phyloP scores from a whole-genome alignment of 129 eudicot genomes.

The Ambrosia artemisiifolia region DNA sequence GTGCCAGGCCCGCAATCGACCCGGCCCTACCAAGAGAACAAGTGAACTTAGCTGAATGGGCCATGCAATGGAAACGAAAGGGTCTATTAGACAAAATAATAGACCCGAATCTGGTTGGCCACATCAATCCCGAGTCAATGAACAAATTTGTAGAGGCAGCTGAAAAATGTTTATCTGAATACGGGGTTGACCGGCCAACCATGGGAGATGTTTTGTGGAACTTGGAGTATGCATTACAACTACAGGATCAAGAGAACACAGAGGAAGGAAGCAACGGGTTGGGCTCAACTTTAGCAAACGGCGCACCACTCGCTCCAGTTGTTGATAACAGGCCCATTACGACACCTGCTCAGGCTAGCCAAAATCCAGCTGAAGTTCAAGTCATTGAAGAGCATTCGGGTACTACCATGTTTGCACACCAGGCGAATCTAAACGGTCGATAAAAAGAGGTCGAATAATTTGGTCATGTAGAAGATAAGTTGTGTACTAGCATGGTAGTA shows the following conservation, averaged over 20 bases:
- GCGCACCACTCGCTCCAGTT: constrained; percentile 25
- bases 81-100: constrained; percentile 71
- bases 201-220: constrained; percentile 99
- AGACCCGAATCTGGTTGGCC: constrained; percentile 53
- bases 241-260: constrained; percentile 64
- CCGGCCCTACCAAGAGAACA: constrained; percentile 81
- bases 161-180: constrained; percentile 80
- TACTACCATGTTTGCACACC: constrained; percentile 59
- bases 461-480: constrained; percentile 15
- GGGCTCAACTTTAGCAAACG: constrained; percentile 28
- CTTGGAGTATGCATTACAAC: constrained; percentile 78
- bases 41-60: constrained; percentile 96
- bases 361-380: constrained; percentile 45
- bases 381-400: constrained; percentile 63
- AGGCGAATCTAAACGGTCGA: constrained; percentile 49
- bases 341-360: constrained; percentile 28
- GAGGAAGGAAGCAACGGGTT: constrained; percentile 46
- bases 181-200: constrained; percentile 86
- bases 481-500: constrained; percentile 14
- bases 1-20: constrained; percentile 78
- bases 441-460: constrained; percentile 5
- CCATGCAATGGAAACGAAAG: constrained; percentile 85
- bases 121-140: constrained; percentile 71
- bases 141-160: constrained; percentile 83
- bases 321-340: constrained; percentile 32